These are phyloP conservation scores for Silene noctiflora DNA, from an alignment of 179 eudicot species.

Conservation along the genomic window DNA sequence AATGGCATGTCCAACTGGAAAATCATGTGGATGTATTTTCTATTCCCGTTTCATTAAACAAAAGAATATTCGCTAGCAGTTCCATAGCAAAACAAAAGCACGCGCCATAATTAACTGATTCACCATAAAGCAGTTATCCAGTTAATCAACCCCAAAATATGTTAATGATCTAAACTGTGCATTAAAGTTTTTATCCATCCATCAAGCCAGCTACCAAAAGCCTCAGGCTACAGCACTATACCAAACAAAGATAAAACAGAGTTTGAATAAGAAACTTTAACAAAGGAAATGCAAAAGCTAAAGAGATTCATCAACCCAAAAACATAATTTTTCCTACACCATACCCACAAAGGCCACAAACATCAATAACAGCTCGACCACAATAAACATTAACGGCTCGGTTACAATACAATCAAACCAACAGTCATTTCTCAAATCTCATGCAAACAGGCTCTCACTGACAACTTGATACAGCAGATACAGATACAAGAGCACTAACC, in stretches of 20 bases:
- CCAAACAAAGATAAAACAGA: background rate
- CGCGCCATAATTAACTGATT: background rate
- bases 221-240: background rate
- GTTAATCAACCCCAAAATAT: background rate
- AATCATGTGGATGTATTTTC: background rate
- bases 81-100: background rate
- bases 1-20: background rate
- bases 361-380: background rate
- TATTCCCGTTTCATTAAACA: background rate
- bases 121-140: background rate
- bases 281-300: background rate
- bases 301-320: background rate
- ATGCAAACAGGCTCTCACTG: background rate
- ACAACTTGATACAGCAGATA: background rate
- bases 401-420: background rate
- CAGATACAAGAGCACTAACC: background rate
- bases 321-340: background rate
- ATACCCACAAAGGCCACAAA: background rate
- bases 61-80: background rate
- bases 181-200: background rate
- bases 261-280: background rate
- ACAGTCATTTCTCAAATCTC: background rate
- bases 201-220: background rate
- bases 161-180: background rate
- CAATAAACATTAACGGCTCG: background rate